Evolutionary conservation across 1,284 basidiomycete genomes (phyloP).

Genomic region (Tylopilus sp.): DNA sequence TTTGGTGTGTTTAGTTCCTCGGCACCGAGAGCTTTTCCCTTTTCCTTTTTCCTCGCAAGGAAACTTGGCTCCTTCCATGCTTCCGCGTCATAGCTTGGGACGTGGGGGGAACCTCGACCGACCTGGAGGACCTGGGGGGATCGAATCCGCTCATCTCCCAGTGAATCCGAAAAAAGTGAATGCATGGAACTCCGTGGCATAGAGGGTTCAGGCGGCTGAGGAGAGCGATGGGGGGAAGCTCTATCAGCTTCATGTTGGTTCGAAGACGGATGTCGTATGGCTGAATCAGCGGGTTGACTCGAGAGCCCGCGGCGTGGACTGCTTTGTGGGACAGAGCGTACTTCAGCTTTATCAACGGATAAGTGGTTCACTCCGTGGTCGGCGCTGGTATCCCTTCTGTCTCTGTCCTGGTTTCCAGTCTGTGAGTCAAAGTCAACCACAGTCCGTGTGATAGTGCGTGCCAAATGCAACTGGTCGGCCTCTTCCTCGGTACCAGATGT

Average conservation of each 20-base stretch:
- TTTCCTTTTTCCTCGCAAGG: constrained; percentile 22
- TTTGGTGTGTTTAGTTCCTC: constrained; percentile 3
- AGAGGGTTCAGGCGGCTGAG: neutral
- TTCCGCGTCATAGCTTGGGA: constrained; percentile 19
- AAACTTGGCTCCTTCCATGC: constrained; percentile 31
- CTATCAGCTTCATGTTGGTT: neutral
- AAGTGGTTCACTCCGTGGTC: neutral
- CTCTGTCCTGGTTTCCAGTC: neutral
- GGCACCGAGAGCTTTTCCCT: constrained; percentile 15
- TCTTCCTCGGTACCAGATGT: constrained; percentile 12
- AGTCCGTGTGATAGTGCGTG: neutral
- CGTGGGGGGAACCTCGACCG: neutral
- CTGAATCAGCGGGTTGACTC: neutral
- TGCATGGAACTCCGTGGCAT: constrained; percentile 20
- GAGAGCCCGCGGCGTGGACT: neutral
- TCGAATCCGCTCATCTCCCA: neutral
- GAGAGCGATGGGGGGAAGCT: neutral
- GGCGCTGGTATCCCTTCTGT: neutral
- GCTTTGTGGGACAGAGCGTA: neutral
- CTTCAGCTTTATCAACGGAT: constrained; percentile 4
- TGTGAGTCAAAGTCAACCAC: neutral
- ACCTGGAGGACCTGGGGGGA: neutral
- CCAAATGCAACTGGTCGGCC: constrained; percentile 7
- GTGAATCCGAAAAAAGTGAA: constrained; percentile 25
- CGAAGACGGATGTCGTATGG: neutral